Evolutionary conservation across 2,329 filamentous ascomycete genomes (phyloP), one percentile per base, ranked within the genome.

Genomic region (Periglandula ipomoeae): DNA sequence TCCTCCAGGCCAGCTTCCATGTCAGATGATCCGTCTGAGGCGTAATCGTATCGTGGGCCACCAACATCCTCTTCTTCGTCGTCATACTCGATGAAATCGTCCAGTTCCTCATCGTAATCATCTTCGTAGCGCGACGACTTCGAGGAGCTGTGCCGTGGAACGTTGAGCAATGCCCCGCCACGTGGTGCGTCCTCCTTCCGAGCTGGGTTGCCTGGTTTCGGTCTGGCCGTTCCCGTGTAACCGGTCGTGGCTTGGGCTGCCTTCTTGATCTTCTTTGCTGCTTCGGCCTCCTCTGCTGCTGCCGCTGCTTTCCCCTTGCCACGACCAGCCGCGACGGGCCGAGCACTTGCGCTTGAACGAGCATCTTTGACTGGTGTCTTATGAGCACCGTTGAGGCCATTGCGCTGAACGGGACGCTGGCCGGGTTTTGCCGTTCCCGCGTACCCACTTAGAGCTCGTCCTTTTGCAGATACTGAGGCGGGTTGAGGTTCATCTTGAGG

Each of bases 1-100:
- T 89, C 85, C 52, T 82, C 83, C 34, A 84, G 63, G 30, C 84
- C 85, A 2, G 84, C 87, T 63, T 89, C 85, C 84, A 89, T 89
- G 57, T 88, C 86, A 5, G 84, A 87, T 5, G 82, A 85, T 5
- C 63, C 79, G 48, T 85, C 84, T 1, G 80, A 82, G 3, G 71
- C 75, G 54, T 86, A 84, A 43, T 71, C 73, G 52, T 77, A 74
- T 5, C 67, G 65, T 27, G 65, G 69, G 7, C 67, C 64, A 11
- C 55, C 63, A 2, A 62, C 65, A 0, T 74, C 71, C 5, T 65
- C 69, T 11, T 78, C 76, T 0, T 80, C 78, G 11, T 80, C 77
- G 39, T 81, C 76, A 50, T 80, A 79, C 38, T 79, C 78, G 60
- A 81, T 78, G 53, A 81, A 81, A 52, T 81, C 78, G 53, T 81